Evolutionary conservation across 176 grass and related monocot species (phyloP).

Genomic region (Zea mays): Zm-B73-REFERENCE-NAM-5.0 NC_050102.1:167334001-167334500

Average conservation of each 20-base stretch:
- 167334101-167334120: no score
- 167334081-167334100: neutral
- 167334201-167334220: constrained; percentile 72
- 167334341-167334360: constrained; percentile 67
- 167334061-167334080: neutral
- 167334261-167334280: constrained; percentile 4
- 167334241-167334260: constrained; percentile 53
- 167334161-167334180: neutral
- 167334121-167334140: neutral
- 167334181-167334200: constrained; percentile 55
- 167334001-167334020: neutral
- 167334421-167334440: constrained; percentile 60
- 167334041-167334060: neutral
- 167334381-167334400: constrained; percentile 71
- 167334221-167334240: constrained; percentile 63
- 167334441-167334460: constrained; percentile 37
- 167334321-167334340: constrained; percentile 79
- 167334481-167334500: constrained; percentile 65
- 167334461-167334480: constrained; percentile 63
- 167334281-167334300: constrained; percentile 23
- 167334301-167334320: constrained; percentile 53
- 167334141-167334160: neutral
- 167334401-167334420: constrained; percentile 68
- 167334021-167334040: neutral
- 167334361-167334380: constrained; percentile 73